Conservation (phyloP, 1,284 basidiomycete species). For the Marasmius fiardii region DNA sequence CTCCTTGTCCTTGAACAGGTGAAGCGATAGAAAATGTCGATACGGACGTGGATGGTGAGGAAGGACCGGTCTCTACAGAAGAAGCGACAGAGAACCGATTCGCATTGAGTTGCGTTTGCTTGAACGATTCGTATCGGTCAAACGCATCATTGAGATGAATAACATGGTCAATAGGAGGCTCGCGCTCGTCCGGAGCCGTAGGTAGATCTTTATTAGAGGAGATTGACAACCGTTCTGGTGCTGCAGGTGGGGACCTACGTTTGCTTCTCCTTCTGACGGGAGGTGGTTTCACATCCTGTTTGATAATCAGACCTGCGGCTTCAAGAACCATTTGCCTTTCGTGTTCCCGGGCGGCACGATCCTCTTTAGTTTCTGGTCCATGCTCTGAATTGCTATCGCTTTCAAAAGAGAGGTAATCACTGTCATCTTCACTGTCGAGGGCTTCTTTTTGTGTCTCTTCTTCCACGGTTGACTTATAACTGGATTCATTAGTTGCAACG, state of each 20-base stretch:
- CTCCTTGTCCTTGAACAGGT: conserved; percentile 16
- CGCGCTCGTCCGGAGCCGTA: conserved; percentile 36
- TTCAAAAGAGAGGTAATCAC: conserved; percentile 42
- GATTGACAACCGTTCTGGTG: conserved; percentile 24
- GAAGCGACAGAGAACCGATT: conserved; percentile 57
- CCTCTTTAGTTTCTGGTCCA: conserved; percentile 46
- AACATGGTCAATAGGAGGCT: conserved; percentile 26
- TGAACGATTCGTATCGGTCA: conserved; percentile 83
- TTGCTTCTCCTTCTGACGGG: conserved; percentile 29
- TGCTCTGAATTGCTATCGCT: conserved; percentile 48
- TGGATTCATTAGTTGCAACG: background rate
- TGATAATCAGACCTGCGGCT: conserved; percentile 84
- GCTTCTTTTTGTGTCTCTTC: conserved; percentile 21
- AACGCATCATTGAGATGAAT: conserved; percentile 81
- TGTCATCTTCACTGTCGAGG: conserved; percentile 28
- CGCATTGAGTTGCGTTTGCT: conserved; percentile 42
- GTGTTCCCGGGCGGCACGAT: conserved; percentile 63
- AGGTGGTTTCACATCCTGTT: conserved; percentile 44
- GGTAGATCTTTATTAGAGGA: conserved; percentile 51
- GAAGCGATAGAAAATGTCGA: conserved; percentile 23
- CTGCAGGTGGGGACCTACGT: conserved; percentile 53
- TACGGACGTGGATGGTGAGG: conserved; percentile 25
- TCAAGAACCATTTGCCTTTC: conserved; percentile 83
- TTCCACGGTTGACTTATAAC: conserved; percentile 2
- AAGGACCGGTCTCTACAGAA: conserved; percentile 43